These are phyloP conservation scores for Suillus hirtellus DNA, from an alignment of 768 basidiomycete genomes.

Conservation along the genomic window DNA sequence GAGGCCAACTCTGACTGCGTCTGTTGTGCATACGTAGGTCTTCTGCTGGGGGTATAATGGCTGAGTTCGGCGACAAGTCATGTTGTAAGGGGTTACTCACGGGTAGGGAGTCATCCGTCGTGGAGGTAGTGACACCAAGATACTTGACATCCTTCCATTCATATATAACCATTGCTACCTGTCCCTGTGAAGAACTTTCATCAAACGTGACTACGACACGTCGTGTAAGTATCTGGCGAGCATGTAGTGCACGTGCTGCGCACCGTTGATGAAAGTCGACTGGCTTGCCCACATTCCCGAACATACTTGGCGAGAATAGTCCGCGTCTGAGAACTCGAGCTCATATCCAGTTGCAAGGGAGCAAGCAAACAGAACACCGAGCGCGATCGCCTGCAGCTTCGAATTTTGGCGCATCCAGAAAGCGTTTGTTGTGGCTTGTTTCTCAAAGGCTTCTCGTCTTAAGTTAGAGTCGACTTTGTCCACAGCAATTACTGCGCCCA, in stretches of 20 bases:
- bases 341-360: slow-evolving; percentile 52
- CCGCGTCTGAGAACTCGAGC: slow-evolving; percentile 69
- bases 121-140: slow-evolving; percentile 70
- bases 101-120: slow-evolving; percentile 55
- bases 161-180: slow-evolving; percentile 92
- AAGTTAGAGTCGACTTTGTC: slow-evolving; percentile 4
- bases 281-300: slow-evolving; percentile 91
- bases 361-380: slow-evolving; percentile 32
- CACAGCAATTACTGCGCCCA: slow-evolving; percentile 7
- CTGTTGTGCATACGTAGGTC: slow-evolving; percentile 91
- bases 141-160: slow-evolving; percentile 90
- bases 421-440: slow-evolving; percentile 32
- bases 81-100: slow-evolving; percentile 46
- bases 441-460: slow-evolving; percentile 12
- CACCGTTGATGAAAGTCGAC: slow-evolving; percentile 84
- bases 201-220: slow-evolving; percentile 71
- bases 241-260: slow-evolving; percentile 14
- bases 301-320: slow-evolving; percentile 88
- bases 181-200: slow-evolving; percentile 65
- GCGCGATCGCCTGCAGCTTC: slow-evolving; percentile 17
- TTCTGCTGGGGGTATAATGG: slow-evolving; percentile 56
- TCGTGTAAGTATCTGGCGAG: slow-evolving; percentile 1
- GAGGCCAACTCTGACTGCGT: slow-evolving; percentile 67
- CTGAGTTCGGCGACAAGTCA: slow-evolving; percentile 7
- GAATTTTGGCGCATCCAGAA: slow-evolving; percentile 29